Evolutionary conservation across 345 rosid species (phyloP).

Genomic region (Moringa oleifera): DNA sequence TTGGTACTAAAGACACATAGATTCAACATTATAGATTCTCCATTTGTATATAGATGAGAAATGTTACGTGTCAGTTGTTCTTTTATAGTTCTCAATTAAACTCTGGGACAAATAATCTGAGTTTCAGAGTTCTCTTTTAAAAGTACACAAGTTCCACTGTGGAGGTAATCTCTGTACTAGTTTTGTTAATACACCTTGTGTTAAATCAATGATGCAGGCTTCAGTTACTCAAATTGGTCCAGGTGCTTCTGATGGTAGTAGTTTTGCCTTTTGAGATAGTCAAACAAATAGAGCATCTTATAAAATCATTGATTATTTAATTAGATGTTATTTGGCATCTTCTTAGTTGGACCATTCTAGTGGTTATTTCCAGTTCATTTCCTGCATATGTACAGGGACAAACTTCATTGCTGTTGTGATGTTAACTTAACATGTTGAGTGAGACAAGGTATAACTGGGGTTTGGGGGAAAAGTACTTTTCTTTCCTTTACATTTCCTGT

Average conservation of each 20-base stretch:
- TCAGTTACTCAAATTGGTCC: constrained; percentile 9
- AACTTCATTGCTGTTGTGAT: constrained; percentile 57
- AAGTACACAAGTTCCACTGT: constrained; percentile 35
- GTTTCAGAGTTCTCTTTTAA: constrained; percentile 31
- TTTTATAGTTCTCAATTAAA: constrained; percentile 20
- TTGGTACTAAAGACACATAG: constrained; percentile 43
- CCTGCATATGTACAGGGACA: constrained; percentile 59
- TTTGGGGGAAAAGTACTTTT: constrained; percentile 36
- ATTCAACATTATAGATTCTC: constrained; percentile 18
- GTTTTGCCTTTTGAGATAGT: constrained; percentile 14
- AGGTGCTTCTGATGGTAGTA: constrained; percentile 20
- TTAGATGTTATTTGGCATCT: constrained; percentile 17
- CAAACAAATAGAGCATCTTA: constrained; percentile 20
- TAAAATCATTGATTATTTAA: constrained; percentile 15
- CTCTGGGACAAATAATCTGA: constrained; percentile 25
- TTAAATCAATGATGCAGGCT: constrained; percentile 13
- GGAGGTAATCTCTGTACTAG: constrained; percentile 44
- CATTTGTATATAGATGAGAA: constrained; percentile 48
- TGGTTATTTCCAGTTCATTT: constrained; percentile 45
- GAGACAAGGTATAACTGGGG: constrained; percentile 64
- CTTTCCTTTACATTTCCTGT: constrained; percentile 20
- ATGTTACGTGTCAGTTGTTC: constrained; percentile 25
- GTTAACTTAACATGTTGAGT: constrained; percentile 44
- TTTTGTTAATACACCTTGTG: constrained; percentile 26
- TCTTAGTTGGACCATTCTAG: constrained; percentile 41